Conservation (phyloP, 306 rosid genomes). For the Ormosia emarginata region DNA sequence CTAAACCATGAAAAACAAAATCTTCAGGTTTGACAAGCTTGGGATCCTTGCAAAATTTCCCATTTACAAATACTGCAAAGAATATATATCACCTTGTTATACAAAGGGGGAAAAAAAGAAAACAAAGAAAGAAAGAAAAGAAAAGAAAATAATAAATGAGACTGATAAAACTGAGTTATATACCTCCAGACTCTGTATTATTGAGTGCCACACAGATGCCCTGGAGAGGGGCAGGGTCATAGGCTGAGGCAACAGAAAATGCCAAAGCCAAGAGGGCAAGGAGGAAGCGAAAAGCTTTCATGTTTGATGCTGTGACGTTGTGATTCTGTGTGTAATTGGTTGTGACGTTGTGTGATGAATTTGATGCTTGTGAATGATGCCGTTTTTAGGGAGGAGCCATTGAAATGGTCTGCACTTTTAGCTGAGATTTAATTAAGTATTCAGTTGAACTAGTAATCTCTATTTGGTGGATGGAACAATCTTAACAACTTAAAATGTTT, state of each 20-base stretch:
- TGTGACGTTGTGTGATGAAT: neutral
- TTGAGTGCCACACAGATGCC: neutral
- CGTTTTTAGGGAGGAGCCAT: neutral
- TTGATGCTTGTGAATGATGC: neutral
- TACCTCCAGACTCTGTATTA: neutral
- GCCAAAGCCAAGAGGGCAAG: neutral
- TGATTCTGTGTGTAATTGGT: neutral
- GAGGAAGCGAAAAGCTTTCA: neutral
- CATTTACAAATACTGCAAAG: constrained; percentile 23
- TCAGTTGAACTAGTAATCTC: neutral
- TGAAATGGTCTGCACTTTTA: neutral
- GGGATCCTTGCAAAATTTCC: constrained; percentile 29
- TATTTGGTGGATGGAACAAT: neutral
- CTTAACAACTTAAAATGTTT: neutral
- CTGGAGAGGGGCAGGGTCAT: constrained; percentile 12
- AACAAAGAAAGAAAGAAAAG: neutral
- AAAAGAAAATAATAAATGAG: neutral
- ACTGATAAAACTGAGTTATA: neutral
- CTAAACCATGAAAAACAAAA: neutral
- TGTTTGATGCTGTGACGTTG: too few relatives aligned
- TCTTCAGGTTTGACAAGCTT: neutral
- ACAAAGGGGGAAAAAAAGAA: neutral
- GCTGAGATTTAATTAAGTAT: neutral
- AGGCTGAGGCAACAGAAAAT: constrained; percentile 5
- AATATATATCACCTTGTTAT: neutral